Evolutionary conservation across 1,284 basidiomycete genomes (phyloP), one percentile per base, ranked within the genome.

Genomic region (Melampsora americana): DNA sequence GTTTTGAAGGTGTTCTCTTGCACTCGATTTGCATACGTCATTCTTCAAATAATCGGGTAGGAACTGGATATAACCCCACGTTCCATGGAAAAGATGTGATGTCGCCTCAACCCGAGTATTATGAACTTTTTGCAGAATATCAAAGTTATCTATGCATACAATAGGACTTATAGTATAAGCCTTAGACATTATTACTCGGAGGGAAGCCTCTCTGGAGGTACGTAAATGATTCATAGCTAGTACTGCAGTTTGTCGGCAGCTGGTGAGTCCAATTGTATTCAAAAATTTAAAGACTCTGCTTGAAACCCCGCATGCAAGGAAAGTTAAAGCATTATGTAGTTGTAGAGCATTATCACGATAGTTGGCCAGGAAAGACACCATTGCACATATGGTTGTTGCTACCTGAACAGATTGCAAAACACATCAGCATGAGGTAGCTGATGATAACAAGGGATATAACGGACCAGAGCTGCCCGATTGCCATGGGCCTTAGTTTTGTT

Each of bases 91-190:
- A 16, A 70, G 28, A 2, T 11, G 23, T 14, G 26, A 59, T 28
- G 20, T 14, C 4, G 28, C 42, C 56, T 42, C 59, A 20, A 70
- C 28, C 5, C 42, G 28, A 42, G 59, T 70, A 4, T 32, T 23
- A 20, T 71, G 69, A n/a, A 48, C 35, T 32, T 32, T 28, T 50
- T 64, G 32, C 16, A 62, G 69, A 5, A 71, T 62, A 71, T 62
- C 60, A 5, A 71, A 44, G 35, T 71, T 71, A 60, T 71, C 60
- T 12, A 71, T 71, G 42, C 69, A 71, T n/a, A 71, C 50, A n/a
- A 42, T 28, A 23, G 39, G 69, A 6, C 26, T 7, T 12, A 56
- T 20, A 20, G 20, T 20, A 56, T n/a, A 56, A 20, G 20, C 1
- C 50, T 56, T 20, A 1, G 9, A 2, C 12, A 46, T 61, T n/a